Evolutionary conservation across 2,329 filamentous ascomycete genomes (phyloP), one percentile per base, ranked within the genome.

Genomic region (Berkeleyomyces rouxiae): DNA sequence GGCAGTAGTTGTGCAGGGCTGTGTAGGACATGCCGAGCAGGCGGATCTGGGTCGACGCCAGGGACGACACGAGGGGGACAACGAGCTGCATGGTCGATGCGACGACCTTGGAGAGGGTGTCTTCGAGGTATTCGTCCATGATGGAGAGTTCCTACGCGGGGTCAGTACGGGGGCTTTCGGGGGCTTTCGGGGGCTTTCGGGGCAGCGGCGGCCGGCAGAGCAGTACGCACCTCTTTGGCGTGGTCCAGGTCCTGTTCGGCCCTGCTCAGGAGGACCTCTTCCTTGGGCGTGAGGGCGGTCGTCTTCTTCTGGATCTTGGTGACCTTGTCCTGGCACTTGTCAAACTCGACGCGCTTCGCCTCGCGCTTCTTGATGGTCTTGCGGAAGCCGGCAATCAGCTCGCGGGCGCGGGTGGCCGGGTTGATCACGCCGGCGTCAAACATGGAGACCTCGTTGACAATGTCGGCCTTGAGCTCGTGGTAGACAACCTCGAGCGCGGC

Each of bases 291-390:
- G 63, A 84, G 82, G 44, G 81, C 84, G 31, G 80, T 75, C 31
- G 80, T 76, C 72, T 93, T 93, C 70, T 84, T 85, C 67, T 83
- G 78, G 47, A 84, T 79, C 68, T 82, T 83, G 69, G 87, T 85
- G 43, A 85, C 83, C 66, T 84, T 83, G 67, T 84, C 82, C 71
- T 88, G 84, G 67, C 85, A 85, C 67, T 87, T 82, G 73, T 95
- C 90, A 70, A 84, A 93, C 71, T 95, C 90, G 64, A 91, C 71
- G 61, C 89, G 85, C 73, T 84, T 88, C 68, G 91, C 87, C 70
- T 93, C 88, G 57, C 90, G 78, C 72, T 89, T 90, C 74, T 92
- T 93, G 69, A 95, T 88, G 0, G 84, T 85, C 74, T 90, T 93
- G 69, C 87, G 85, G 70, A 93, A 78, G 1, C 86, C 84, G 67